Evolutionary conservation across 2,329 filamentous ascomycete genomes (phyloP), one percentile per base, ranked within the genome.

Genomic region (Talaromyces albobiverticillius): DNA sequence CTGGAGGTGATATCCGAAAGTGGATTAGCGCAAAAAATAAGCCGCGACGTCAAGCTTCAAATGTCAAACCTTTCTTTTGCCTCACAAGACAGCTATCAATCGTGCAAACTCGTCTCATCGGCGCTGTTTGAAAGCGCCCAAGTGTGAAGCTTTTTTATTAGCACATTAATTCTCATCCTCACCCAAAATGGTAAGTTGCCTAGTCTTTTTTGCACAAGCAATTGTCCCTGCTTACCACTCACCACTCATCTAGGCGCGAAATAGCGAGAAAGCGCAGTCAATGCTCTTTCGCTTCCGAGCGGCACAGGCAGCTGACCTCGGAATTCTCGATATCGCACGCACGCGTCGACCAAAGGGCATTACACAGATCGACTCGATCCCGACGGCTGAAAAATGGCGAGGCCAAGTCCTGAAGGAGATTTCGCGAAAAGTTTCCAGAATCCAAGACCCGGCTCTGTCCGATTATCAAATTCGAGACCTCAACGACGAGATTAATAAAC

Each of bases 231-330:
- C 41, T 23, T 42, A 38, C 36, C 23, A 20, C 11, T 41, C 10
- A 51, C 16, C 29, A 20, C 57, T 46, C 51, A 47, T 31, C 20
- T 63, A 91, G 93, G 92, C 93, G 68, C 93, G 93, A 69, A 96
- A 97, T 75, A 93, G 90, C 43, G 93, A 97, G 82, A 99, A 97
- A 75, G 93, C 94, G 67, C 94, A 99, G 80, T 96, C 92, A 46
- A 99, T 99, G 93, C 93, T 99, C 74, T 99, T 96, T 79, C 93
- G 94, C 81, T 99, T 99, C 81, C 90, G 94, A 72, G 94, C 95
- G 68, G 89, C 93, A 65, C 94, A 97, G 83, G 93, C 93, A 61
- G 90, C 91, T 60, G 92, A 96, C 76, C 83, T 96, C 46, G 93
- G 93, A 68, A 96, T 97, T 73, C 89, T 99, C 75, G 93, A 97